These are phyloP conservation scores for Nemania serpens DNA, from an alignment of 2,329 filamentous ascomycete species.

Conservation along the genomic window DNA sequence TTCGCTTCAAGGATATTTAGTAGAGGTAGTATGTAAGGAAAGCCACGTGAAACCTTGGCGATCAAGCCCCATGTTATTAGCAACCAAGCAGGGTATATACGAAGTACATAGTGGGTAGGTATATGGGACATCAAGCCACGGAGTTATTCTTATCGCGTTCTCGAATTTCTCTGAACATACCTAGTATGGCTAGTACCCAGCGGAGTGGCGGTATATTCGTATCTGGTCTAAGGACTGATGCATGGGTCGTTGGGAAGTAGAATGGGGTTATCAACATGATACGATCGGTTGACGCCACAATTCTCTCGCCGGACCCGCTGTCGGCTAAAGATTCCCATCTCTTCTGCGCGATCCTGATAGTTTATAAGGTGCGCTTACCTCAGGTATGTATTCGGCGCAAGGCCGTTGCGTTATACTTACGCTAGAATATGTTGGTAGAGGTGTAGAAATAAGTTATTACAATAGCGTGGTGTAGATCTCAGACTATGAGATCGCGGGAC, in stretches of 20 bases:
- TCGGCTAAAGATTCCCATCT: constrained; percentile 12
- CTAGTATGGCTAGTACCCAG: neutral
- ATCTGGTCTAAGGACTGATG: neutral
- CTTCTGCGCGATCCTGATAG: too few relatives aligned
- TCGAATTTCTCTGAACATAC: neutral
- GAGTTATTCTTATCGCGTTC: constrained; percentile 16
- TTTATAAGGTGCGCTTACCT: too few relatives aligned
- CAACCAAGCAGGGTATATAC: too few relatives aligned
- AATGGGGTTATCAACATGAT: constrained; percentile 1
- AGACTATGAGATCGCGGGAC: neutral
- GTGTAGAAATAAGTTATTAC: too few relatives aligned
- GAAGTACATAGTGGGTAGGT: too few relatives aligned
- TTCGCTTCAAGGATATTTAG: neutral
- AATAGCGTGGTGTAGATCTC: neutral
- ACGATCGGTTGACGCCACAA: constrained; percentile 12
- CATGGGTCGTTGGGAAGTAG: constrained; percentile 20
- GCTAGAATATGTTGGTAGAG: too few relatives aligned
- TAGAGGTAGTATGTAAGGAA: constrained; percentile 2
- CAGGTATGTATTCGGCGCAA: too few relatives aligned
- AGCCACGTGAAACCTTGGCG: constrained; percentile 28
- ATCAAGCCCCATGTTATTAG: neutral
- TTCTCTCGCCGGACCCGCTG: neutral
- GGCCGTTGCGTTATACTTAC: too few relatives aligned
- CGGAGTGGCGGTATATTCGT: neutral
- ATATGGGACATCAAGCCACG: too few relatives aligned